These are phyloP conservation scores for Scedosporium aurantiacum DNA, from an alignment of 2,329 filamentous ascomycete genomes.

Conservation along the genomic window DNA sequence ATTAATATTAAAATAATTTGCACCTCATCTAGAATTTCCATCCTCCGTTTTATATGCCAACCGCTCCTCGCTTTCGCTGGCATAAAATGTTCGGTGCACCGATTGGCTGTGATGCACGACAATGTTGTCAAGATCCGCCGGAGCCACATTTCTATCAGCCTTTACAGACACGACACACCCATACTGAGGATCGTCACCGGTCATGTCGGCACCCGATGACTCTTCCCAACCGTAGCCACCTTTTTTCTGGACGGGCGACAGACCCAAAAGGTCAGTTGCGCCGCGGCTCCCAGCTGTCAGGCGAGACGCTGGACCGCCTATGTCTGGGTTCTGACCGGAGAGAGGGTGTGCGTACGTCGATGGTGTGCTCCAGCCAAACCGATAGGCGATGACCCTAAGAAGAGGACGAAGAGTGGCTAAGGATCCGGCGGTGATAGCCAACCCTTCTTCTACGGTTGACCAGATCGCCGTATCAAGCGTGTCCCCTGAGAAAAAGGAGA, in stretches of 20 bases:
- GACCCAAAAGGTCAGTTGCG: neutral
- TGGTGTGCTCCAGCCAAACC: constrained; percentile 15
- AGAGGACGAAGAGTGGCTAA: constrained; percentile 36
- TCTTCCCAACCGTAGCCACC: neutral
- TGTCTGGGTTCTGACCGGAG: neutral
- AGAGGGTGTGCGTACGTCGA: neutral
- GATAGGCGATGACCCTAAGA: constrained; percentile 20
- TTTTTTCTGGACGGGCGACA: neutral
- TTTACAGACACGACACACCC: neutral
- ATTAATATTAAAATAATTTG: no score
- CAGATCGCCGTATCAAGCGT: constrained; percentile 35
- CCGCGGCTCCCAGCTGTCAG: neutral
- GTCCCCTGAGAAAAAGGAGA: constrained; percentile 15
- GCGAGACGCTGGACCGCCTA: neutral
- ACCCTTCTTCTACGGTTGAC: constrained; percentile 34
- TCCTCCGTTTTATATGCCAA: neutral
- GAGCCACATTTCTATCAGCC: neutral
- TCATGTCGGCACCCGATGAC: neutral
- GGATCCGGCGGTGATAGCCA: constrained; percentile 36
- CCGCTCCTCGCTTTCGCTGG: constrained; percentile 2
- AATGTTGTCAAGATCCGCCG: neutral
- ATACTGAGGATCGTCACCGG: neutral
- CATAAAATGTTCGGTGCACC: neutral
- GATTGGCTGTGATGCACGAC: neutral
- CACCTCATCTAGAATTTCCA: neutral